Conservation (phyloP, 192 early-diverging fungal species). For the Paraglomus occultum region DNA sequence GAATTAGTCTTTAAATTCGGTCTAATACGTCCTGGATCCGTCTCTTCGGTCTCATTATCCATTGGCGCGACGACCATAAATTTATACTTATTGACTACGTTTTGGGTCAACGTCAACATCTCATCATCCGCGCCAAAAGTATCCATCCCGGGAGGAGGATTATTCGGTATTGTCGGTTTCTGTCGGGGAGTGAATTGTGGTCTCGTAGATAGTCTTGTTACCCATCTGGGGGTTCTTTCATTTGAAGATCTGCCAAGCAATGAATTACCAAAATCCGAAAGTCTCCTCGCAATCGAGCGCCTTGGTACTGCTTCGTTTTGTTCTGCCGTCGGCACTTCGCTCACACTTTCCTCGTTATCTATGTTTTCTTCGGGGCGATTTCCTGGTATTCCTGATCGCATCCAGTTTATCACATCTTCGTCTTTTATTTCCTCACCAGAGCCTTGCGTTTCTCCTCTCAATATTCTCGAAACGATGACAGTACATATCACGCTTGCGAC, state of each 20-base stretch:
- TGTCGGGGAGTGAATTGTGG: not conserved
- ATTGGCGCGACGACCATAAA: conserved; percentile 3
- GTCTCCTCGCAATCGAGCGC: conserved; percentile 1
- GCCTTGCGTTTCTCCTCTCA: conserved; percentile 34
- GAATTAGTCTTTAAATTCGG: conserved; percentile 28
- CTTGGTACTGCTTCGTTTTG: conserved; percentile 3
- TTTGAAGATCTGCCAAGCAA: no score
- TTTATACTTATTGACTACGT: conserved; percentile 21
- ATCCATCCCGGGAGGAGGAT: conserved; percentile 17
- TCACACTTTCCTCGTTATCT: conserved; percentile 16
- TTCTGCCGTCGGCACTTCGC: conserved; percentile 29
- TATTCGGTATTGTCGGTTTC: conserved; percentile 10
- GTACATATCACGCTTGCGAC: conserved; percentile 36
- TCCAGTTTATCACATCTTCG: conserved; percentile 6
- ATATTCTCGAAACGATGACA: conserved; percentile 38
- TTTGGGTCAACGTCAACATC: not conserved
- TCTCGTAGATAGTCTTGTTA: not conserved
- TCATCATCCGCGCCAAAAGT: conserved; percentile 36
- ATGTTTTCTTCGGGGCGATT: conserved; percentile 33
- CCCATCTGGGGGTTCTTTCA: not conserved
- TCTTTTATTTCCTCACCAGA: conserved; percentile 30
- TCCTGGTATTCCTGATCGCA: conserved; percentile 32
- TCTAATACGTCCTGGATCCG: not conserved
- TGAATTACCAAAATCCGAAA: no score
- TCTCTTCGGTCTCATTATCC: not conserved